These are phyloP conservation scores for Cercospora nicotianae DNA, from an alignment of 2,329 filamentous ascomycete genomes.

Conservation along the genomic window DNA sequence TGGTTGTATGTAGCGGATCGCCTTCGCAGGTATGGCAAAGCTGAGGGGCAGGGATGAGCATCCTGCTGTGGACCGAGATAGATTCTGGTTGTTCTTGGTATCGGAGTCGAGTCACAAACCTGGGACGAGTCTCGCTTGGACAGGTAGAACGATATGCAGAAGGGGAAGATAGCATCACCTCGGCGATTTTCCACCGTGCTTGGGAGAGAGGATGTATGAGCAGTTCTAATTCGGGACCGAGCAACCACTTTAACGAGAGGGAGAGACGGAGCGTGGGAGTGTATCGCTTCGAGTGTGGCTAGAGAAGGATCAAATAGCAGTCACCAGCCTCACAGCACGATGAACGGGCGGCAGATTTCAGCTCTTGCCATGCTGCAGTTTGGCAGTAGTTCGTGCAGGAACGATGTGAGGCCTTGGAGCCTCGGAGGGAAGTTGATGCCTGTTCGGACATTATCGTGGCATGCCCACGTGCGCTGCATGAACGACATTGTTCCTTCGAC, in stretches of 20 bases:
- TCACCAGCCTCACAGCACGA: not conserved
- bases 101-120: not conserved
- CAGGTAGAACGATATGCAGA: not conserved
- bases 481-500: not conserved
- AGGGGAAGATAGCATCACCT: not conserved
- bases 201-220: not conserved
- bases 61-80: not conserved
- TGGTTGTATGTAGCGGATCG: slow-evolving; percentile 1
- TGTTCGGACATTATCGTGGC: not conserved
- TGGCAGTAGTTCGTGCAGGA: not conserved
- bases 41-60: not conserved
- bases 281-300: not conserved
- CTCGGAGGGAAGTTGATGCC: not conserved
- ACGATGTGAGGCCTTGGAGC: not conserved
- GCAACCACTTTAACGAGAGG: not conserved
- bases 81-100: not conserved
- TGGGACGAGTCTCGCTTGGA: not conserved
- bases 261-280: not conserved
- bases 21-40: not conserved
- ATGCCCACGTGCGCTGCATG: not conserved
- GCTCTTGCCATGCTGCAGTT: not conserved
- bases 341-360: not conserved
- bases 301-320: slow-evolving; percentile 5
- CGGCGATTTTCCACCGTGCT: not conserved
- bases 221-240: not conserved